Base-by-base conservation (phyloP, 495 filamentous ascomycete genomes). In the Penicillium pulvis region DNA sequence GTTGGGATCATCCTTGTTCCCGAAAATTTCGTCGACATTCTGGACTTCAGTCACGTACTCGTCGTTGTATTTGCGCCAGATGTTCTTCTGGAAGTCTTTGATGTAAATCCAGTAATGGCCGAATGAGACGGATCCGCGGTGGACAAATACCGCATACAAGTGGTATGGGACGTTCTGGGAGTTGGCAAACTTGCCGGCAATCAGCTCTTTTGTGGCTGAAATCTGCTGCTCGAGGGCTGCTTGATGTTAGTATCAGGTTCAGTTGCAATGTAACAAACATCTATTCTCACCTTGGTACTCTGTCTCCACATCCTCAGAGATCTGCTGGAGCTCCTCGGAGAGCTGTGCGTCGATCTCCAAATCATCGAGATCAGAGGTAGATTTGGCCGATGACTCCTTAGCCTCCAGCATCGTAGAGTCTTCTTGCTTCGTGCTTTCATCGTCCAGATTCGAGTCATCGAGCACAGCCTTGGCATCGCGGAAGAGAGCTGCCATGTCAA, bases 51-150 rank as follows among this genome's bases (percentile, higher is more conserved):
- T 86, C 28, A 98, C 92, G 20, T 79, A 78, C 26, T 87, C 87
- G 66, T 98, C 94, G 70, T 98, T 98, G 79, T 97, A 98, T 65
- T 90, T 91, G 50, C 91, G 88, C 92, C 94, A 98, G 46, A 93
- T 74, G 17, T 87, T 78, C 36, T 82, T 79, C 53, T 85, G 79
- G 70, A 95, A 96, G 71, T 98, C 94, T 67, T 85, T 88, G 63
- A 98, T 96, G 80, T 92, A 97, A 57, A 97, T 92, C 85, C 90
- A 99, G 76, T 97, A 99, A 71, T 98, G 94, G 1, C 94, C 94
- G 50, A 88, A 89, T 17, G 72, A 75, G 2, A 80, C 83, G 41
- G 77, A 81, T 8, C 84, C 95, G 5, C 87, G 83, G 67, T 99
- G 95, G 51, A 97, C 90, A 70, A 98, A 93, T 20, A 97, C 89